phyloP scores from a whole-genome alignment of 2,329 filamentous ascomycete genomes.

The Sclerotinia subarctica region DNA sequence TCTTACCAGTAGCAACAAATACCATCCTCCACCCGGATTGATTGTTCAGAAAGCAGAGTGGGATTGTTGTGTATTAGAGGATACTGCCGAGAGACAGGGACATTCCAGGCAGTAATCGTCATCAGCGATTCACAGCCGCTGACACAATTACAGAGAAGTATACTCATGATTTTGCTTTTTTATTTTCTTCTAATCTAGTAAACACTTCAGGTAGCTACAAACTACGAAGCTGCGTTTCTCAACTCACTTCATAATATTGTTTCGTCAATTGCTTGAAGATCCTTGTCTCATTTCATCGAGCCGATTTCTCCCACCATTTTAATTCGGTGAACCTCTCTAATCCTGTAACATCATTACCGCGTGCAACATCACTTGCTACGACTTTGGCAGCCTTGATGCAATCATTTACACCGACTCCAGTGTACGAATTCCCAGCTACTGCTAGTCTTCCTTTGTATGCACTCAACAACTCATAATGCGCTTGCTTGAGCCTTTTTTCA shows the following conservation, averaged over 20 bases:
- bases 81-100: not conserved
- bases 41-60: not conserved
- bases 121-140: not conserved
- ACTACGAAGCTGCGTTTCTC: not conserved
- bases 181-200: not conserved
- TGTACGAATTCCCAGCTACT: constrained; percentile 51
- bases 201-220: not conserved
- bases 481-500: constrained; percentile 31
- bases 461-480: constrained; percentile 34
- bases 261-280: not conserved
- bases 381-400: constrained; percentile 56
- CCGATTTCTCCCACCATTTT: constrained; percentile 6
- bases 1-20: not conserved
- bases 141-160: not conserved
- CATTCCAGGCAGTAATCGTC: not conserved
- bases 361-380: constrained; percentile 45
- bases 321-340: constrained; percentile 35
- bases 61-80: too few relatives aligned
- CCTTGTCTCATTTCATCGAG: not conserved
- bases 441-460: constrained; percentile 38
- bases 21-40: not conserved
- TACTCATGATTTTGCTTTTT: not conserved
- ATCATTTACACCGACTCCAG: constrained; percentile 47
- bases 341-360: constrained; percentile 39
- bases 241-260: not conserved